phyloP scores from a whole-genome alignment of 257 asterid species.

The Parsonsia alboflavescens region DNA sequence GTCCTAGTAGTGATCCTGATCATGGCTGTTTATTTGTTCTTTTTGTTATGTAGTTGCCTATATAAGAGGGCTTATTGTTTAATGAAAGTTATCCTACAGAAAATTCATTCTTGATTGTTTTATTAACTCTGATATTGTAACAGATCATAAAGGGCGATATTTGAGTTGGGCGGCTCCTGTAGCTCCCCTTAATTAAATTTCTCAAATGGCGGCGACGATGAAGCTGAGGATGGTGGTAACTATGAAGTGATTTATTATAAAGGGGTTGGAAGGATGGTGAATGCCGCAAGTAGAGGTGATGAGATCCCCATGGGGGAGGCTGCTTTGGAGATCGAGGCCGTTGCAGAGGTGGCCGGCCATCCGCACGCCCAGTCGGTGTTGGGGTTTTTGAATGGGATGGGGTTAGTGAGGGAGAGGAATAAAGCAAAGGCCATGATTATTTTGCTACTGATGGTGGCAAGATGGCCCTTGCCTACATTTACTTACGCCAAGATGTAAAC shows the following conservation, averaged over 20 bases:
- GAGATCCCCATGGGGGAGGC: conserved; percentile 73
- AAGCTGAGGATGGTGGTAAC: neutral
- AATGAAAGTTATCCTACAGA: too few species aligned
- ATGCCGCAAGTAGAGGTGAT: conserved; percentile 68
- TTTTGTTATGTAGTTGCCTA: too few species aligned
- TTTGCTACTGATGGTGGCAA: conserved; percentile 88
- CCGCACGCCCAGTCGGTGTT: conserved; percentile 79
- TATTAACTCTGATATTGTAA: too few species aligned
- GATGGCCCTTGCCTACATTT: conserved; percentile 83
- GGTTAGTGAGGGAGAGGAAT: conserved; percentile 74
- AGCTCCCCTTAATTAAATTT: conserved; percentile 18
- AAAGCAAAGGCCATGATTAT: conserved; percentile 59
- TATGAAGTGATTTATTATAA: conserved; percentile 37
- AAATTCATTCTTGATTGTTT: too few species aligned
- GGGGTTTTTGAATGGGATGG: conserved; percentile 77
- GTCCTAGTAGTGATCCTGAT: too few species aligned
- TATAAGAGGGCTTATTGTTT: too few species aligned
- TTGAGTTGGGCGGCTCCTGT: conserved; percentile 52
- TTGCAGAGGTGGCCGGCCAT: conserved; percentile 48
- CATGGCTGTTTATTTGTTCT: too few species aligned
- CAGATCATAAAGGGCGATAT: too few species aligned
- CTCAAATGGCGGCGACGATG: conserved; percentile 21
- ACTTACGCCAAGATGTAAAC: conserved; percentile 80
- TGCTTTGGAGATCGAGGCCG: conserved; percentile 58
- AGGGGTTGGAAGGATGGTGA: conserved; percentile 64